phyloP scores from a whole-genome alignment of 192 early-diverging fungal species.

The Coemansia sp. region DNA sequence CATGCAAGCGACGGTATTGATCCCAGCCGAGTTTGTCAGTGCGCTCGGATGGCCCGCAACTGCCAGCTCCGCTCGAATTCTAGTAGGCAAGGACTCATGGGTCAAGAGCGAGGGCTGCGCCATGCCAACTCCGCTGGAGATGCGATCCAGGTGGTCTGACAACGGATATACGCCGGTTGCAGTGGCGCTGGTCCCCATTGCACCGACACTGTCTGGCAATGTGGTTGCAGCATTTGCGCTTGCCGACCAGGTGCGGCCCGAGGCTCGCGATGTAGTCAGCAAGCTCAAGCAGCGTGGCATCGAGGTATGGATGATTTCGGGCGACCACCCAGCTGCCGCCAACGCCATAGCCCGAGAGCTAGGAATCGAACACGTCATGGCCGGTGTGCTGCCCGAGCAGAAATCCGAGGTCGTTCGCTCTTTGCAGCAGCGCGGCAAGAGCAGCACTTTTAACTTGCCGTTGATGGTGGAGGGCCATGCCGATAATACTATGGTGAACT shows the following conservation, averaged over 20 bases:
- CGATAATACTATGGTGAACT: background rate
- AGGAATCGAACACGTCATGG: conserved; percentile 88
- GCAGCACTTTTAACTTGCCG: background rate
- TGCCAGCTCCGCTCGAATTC: conserved; percentile 20
- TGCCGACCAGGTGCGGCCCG: conserved; percentile 82
- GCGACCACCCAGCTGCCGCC: conserved; percentile 85
- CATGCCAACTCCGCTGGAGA: conserved; percentile 44
- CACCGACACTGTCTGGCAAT: conserved; percentile 57
- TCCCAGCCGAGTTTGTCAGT: conserved; percentile 20
- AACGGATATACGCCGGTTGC: conserved; percentile 63
- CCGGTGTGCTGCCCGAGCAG: conserved; percentile 85
- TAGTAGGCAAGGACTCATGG: conserved; percentile 78
- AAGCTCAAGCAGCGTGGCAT: conserved; percentile 75
- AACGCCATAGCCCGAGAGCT: conserved; percentile 74
- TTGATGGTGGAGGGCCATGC: background rate
- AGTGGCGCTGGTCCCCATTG: conserved; percentile 38
- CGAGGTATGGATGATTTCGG: conserved; percentile 87
- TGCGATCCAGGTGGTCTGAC: conserved; percentile 58
- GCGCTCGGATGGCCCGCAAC: conserved; percentile 31
- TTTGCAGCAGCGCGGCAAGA: conserved; percentile 61
- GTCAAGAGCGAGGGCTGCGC: conserved; percentile 58
- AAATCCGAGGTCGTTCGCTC: conserved; percentile 76
- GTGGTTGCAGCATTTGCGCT: conserved; percentile 73
- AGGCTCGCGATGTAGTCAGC: conserved; percentile 70
- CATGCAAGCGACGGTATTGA: conserved; percentile 37